Base-by-base conservation (phyloP, 257 asterid species). In the Coffea eugenioides region DNA sequence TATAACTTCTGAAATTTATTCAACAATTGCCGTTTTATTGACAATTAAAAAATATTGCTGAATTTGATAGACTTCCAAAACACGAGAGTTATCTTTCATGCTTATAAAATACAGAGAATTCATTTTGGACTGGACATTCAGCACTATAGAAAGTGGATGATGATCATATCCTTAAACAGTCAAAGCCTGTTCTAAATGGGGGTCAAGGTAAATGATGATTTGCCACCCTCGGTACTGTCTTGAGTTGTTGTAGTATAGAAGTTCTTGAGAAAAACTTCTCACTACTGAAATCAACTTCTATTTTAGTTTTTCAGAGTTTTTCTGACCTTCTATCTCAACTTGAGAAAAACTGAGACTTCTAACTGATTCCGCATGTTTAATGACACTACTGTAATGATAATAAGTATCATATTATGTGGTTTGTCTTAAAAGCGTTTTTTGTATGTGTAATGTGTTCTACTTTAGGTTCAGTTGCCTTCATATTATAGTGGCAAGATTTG, bases 401-500 rank as follows among this genome's bases (percentile, higher is more conserved):
- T 20, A 56, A 56, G 64, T 56, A 56, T 18, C n/a, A 16, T 56
- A 4, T 56, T 54, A 6, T 56, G 0, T 36, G n/a, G 15, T 8
- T 39, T 39, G 61, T 8, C 39, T 11, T 79, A 27, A 34, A 23
- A 5, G 18, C 18, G 46, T 8, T 59, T 59, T 64, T 43, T 57
- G 61, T 71, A 67, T 41, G 61, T 23, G 39, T n/a, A 62, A 6
- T 61, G 46, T 18, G 13, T 45, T n/a, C 25, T 41, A 31, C 65
- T 78, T 78, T n/a, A 15, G 70, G 39, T 39, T 25, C 21, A 74
- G 56, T 69, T 48, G 64, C 71, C n/a, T 79, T 79, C 71, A 77
- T 77, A 61, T 48, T 66, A 59, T 73, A 36, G 41, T 82, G 56
- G 57, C 6, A 56, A 69, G 75, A 62, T 56, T 21, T 1, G 23